Evolutionary conservation across 2,329 filamentous ascomycete genomes (phyloP).

Genomic region (Verticillium nubilum): DNA sequence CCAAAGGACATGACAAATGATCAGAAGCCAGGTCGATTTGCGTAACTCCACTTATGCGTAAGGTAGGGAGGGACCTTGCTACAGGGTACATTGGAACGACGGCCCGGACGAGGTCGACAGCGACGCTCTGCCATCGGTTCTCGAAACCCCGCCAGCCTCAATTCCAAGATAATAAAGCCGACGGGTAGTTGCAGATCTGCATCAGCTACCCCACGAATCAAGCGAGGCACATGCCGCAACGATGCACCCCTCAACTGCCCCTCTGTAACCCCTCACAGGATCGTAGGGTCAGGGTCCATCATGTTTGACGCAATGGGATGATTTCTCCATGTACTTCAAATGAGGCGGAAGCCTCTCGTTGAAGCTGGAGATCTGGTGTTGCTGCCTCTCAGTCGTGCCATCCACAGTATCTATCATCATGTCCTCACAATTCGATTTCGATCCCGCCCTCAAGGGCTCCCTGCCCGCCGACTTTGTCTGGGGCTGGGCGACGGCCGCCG

Average conservation of each 20-base stretch:
- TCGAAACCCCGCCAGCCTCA: too few species aligned
- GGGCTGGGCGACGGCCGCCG: constrained; percentile 34
- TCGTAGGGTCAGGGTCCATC: not conserved
- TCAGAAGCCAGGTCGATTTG: too few species aligned
- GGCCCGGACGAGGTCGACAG: not conserved
- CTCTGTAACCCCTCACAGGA: not conserved
- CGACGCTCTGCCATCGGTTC: not conserved
- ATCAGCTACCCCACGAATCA: not conserved
- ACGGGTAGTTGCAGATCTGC: not conserved
- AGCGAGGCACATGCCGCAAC: not conserved
- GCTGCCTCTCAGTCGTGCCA: not conserved
- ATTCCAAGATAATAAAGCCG: too few species aligned
- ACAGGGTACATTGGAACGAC: not conserved
- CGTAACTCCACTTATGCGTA: too few species aligned
- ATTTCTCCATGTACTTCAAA: too few species aligned
- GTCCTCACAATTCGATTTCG: constrained; percentile 15
- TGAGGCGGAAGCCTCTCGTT: not conserved
- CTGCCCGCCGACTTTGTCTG: constrained; percentile 29
- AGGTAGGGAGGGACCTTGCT: too few species aligned
- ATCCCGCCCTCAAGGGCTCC: constrained; percentile 18
- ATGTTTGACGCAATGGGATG: not conserved
- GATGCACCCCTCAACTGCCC: not conserved
- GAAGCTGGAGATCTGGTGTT: not conserved
- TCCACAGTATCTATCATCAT: constrained; percentile 1
- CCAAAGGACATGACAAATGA: too few species aligned